Base-by-base conservation (phyloP, 1,284 basidiomycete genomes). In the Leccinum fuscescens region DNA sequence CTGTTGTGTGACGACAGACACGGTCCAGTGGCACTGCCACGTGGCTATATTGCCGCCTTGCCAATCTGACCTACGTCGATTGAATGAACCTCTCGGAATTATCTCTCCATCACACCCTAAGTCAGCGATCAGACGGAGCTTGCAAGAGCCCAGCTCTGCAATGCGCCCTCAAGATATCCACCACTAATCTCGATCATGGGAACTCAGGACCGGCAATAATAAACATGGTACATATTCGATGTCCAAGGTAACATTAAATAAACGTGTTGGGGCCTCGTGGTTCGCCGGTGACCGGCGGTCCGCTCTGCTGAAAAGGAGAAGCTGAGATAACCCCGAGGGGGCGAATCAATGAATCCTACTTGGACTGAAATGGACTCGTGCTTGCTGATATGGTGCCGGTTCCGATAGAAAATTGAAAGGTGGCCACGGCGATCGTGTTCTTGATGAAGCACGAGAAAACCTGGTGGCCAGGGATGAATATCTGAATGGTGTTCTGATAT, bases 231-330 rank as follows among this genome's bases (percentile, higher is more conserved):
- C 22, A 27, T 27, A 71, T 61, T 66, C 58, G 57, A 68, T 61
- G 62, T 56, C 55, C 65, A 58, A 59, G 62, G n/a, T 46, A 57
- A 63, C 57, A 75, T 74, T 63, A 74, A 75, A 68, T 60, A 68
- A 74, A 71, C 74, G 69, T 74, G 71, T 74, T 57, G 57, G 46
- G 55, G 72, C 72, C 69, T 71, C 72, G 68, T 71, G 69, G 44
- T 56, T 42, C 69, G 65, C 62, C 61, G 63, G 61, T 31, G 69
- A 67, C 62, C 62, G 61, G 62, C 52, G 63, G 69, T 62, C 65
- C 46, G 56, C 50, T 64, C 52, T 51, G 58, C 64, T 64, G 62
- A 59, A 68, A 57, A 56, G 31, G 58, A 58, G 55, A 62, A 58
- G 61, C 27, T 29, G 48, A 70, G 70, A 65, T 70, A 71, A 70